These are phyloP conservation scores for Arachis stenosperma DNA, from an alignment of 306 rosid genomes.

Conservation along the genomic window DNA sequence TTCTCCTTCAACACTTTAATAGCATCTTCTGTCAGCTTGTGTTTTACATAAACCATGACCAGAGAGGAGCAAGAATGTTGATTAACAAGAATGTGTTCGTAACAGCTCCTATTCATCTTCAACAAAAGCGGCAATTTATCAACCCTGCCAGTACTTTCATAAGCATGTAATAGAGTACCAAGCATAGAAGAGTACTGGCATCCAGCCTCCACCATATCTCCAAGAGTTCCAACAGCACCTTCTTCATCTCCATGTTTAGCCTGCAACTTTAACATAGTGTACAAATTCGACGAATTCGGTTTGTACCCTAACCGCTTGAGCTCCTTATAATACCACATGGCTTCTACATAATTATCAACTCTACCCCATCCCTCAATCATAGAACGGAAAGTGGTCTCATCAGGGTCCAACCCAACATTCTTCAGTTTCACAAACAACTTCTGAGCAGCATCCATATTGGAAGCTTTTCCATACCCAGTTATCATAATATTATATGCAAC, in stretches of 20 bases:
- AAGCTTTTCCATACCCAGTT: conserved; percentile 88
- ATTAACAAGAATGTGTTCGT: conserved; percentile 64
- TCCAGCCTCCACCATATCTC: conserved; percentile 72
- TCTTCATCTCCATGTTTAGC: conserved; percentile 71
- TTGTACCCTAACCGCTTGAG: conserved; percentile 62
- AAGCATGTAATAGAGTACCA: conserved; percentile 70
- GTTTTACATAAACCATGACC: conserved; percentile 85
- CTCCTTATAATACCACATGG: conserved; percentile 59
- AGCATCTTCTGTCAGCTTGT: conserved; percentile 71
- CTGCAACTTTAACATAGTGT: conserved; percentile 72
- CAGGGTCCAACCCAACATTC: conserved; percentile 61
- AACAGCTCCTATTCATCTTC: conserved; percentile 62
- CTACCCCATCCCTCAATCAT: conserved; percentile 99
- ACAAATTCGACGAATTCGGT: conserved; percentile 82
- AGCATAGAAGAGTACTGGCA: conserved; percentile 74
- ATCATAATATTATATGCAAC: conserved; percentile 85
- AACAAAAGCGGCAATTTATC: conserved; percentile 66
- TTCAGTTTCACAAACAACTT: conserved; percentile 53
- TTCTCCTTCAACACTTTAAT: conserved; percentile 63
- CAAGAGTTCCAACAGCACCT: conserved; percentile 62
- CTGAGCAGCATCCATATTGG: conserved; percentile 76
- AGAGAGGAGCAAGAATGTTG: conserved; percentile 84
- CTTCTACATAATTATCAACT: conserved; percentile 59
- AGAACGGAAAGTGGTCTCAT: conserved; percentile 85
- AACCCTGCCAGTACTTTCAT: conserved; percentile 71